Base-by-base conservation (phyloP, 192 early-diverging fungal genomes). In the Backusella australiensis region DNA sequence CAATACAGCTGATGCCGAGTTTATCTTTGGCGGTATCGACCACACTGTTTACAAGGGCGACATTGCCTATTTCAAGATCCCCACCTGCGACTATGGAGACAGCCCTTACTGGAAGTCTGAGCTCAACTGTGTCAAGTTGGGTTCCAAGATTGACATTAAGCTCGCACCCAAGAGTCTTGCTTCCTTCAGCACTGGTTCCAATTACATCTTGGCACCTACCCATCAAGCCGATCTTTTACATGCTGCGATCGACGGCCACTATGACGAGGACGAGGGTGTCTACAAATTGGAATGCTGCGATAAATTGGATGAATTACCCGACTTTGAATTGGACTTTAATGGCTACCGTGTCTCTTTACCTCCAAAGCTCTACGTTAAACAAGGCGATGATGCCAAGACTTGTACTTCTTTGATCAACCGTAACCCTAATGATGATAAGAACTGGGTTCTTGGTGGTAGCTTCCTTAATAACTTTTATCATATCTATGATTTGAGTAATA, bases 391-490 rank as follows among this genome's bases (percentile, higher is more conserved):
- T 3, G 71, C 32, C n/a, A 71, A 77, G 12, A 49, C 53, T 4
- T 77, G 74, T 49, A 34, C 67, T 63, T 67, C 75, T 1, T 52
- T 80, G 2, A 77, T 80, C n/a, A 23, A 41, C 17, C 66, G 71
- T 71, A 52, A 72, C 21, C 68, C 56, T 8, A 32, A 36, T 11
- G 53, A 73, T 14, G 69, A 67, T 6, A 77, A 76, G 49, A 44
- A 68, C 17, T 80, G 79, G 79, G 72, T 77, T 49, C 71, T 80
- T 21, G 79, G 79, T 44, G 66, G 63, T 34, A 41, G 71, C 6
- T 80, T 80, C 71, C 65, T 76, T 21, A 77, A 80, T 41, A 73
- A 67, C 46, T 80, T 80, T 68, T 80, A 80, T 69, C 71, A 72
- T 49, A 73, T 80, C 26, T 80, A 73, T 41, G 79, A 80, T 63